phyloP scores from a whole-genome alignment of 768 basidiomycete genomes.

The Mycena epipterygia region DNA sequence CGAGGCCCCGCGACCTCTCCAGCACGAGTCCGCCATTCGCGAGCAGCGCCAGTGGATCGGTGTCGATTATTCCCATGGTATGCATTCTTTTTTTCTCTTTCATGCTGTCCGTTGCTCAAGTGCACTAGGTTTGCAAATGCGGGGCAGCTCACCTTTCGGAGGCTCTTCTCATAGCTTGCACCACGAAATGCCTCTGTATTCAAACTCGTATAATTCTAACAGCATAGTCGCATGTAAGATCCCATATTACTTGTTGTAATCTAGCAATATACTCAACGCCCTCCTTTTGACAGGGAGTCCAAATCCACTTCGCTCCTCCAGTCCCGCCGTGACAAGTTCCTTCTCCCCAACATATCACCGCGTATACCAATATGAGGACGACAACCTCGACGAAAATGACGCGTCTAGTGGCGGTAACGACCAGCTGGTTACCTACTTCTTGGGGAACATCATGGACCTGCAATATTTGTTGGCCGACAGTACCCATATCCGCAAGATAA shows the following conservation, averaged over 20 bases:
- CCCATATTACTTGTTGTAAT: conserved; percentile 75
- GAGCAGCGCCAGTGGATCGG: too few relatives aligned
- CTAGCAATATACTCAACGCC: conserved; percentile 78
- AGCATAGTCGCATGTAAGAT: conserved; percentile 82
- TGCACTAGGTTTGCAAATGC: too few relatives aligned
- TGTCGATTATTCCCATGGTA: too few relatives aligned
- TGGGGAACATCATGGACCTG: conserved; percentile 70
- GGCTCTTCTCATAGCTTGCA: conserved; percentile 29
- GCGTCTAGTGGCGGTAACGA: conserved; percentile 32
- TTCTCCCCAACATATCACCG: conserved; percentile 44
- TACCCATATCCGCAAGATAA: too few relatives aligned
- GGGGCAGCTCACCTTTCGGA: conserved; percentile 26
- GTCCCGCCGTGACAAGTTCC: conserved; percentile 45
- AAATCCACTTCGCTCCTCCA: too few relatives aligned
- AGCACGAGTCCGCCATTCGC: too few relatives aligned
- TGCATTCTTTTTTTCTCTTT: too few relatives aligned
- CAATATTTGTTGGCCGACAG: conserved; percentile 80
- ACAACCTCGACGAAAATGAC: neutral
- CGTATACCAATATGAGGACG: conserved; percentile 6
- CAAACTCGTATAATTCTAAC: conserved; percentile 43
- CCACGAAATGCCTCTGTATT: conserved; percentile 30
- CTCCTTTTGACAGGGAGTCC: conserved; percentile 62
- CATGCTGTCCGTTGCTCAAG: too few relatives aligned
- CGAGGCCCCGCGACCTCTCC: too few relatives aligned
- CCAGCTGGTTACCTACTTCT: conserved; percentile 60